Conservation (phyloP, 345 rosid genomes). For the Diplotaxis tenuifolia region DNA sequence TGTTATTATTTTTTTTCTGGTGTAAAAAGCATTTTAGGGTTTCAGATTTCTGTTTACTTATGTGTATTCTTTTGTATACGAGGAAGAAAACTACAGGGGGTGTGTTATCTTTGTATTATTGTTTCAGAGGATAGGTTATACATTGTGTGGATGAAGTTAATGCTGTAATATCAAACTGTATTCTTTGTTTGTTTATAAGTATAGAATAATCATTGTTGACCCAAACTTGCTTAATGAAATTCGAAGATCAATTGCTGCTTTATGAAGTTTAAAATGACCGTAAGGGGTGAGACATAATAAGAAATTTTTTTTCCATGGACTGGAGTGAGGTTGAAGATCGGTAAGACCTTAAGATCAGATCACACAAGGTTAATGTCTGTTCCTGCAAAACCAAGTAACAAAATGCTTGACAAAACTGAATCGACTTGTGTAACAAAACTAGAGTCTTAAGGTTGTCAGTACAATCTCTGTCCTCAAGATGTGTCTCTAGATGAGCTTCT, state of each 20-base stretch:
- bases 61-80: slow-evolving; percentile 41
- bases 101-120: slow-evolving; percentile 16
- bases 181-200: background rate
- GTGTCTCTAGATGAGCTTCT: slow-evolving; percentile 60
- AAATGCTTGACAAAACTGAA: background rate
- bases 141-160: slow-evolving; percentile 23
- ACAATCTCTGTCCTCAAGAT: background rate
- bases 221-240: background rate
- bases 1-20: background rate
- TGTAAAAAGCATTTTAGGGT: slow-evolving; percentile 1
- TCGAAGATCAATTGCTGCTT: background rate
- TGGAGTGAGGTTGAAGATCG: background rate
- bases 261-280: background rate
- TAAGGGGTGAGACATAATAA: background rate
- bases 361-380: background rate
- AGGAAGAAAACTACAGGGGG: background rate
- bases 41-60: slow-evolving; percentile 19
- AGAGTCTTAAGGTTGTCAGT: background rate
- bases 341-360: slow-evolving; percentile 6
- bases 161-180: slow-evolving; percentile 11
- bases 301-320: background rate
- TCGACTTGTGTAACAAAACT: background rate
- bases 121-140: slow-evolving; percentile 23
- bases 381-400: background rate
- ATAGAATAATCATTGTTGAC: background rate